Evolutionary conservation across 2,329 filamentous ascomycete genomes (phyloP), one percentile per base, ranked within the genome.

Genomic region (Stachybotrys elegans): DNA sequence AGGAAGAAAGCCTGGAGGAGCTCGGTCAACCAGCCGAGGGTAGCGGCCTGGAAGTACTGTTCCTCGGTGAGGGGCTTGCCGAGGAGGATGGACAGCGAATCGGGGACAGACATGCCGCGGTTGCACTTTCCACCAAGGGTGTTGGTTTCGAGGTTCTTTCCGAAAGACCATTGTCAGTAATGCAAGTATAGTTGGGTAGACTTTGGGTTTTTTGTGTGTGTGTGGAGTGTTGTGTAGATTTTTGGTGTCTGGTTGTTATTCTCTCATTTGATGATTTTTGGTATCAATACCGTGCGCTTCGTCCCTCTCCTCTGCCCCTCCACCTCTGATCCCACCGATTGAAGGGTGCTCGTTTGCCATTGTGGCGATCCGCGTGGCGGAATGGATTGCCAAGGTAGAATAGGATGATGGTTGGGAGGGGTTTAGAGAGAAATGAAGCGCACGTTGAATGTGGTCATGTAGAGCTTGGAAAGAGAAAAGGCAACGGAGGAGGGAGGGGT

Each of bases 1-100:
- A 98, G 83, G 81, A 98, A 97, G 78, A 96, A 97, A 53, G 93
- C 92, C 73, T 98, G 93, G 25, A 98, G 86, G 40, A 98, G 82
- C 78, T 98, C 93, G 51, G 94, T 95, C 79, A 95, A 83, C 93
- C 93, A 98, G 61, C 93, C 93, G 16, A 98, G 80, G 16, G 88
- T 86, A 36, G 90, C 88, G 39, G 92, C 77, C 56, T 88, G 76
- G 74, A 94, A 93, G 76, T 91, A 95, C 70, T 97, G 86, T 46
- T 92, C 80, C 50, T 88, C 78, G 52, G 73, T 79, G 52, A 97
- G 81, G 44, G 86, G 72, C 55, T 80, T 73, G 54, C 68, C 76
- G 60, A 91, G 79, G 51, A 97, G 82, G 58, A 93, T 75, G 52
- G 88, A 85, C 52, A 84, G 83, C 38, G 90, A 93, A 71, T 98